Base-by-base conservation (phyloP, 139 green algal genomes). In the Gonium pectorale region DNA sequence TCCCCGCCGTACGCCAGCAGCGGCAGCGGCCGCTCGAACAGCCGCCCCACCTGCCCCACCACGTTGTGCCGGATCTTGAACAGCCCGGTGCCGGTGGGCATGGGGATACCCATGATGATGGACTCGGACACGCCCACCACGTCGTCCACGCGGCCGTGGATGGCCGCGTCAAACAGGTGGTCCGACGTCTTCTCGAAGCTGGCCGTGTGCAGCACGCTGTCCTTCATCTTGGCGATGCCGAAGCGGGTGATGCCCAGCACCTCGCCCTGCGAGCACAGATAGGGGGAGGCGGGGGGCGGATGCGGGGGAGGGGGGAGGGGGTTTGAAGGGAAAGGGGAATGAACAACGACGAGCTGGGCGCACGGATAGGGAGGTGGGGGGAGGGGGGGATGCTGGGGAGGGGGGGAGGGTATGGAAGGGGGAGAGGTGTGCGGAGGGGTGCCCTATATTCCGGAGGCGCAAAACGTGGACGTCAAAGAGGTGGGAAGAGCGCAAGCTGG, bases 51-150 rank as follows among this genome's bases (percentile, higher is more conserved):
- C 78, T 75, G 62, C 0, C 63, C 78, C 64, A 38, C 51, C 43
- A 87, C 75, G 59, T 90, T 89, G 88, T 94, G 90, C 41, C 91
- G 71, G 31, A 94, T 77, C 78, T 91, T 91, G 81, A 99, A 98
- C 74, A 99, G 87, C 26, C 97, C 97, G 0, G 97, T 99, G 40
- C 97, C 97, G 1, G 96, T 94, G 38, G 96, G 96, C 96, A 99
- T 99, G 56, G 98, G 97, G 38, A 98, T 98, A 52, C 97, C 97
- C 97, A 99, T 99, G 88, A 99, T 99, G 94, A 99, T 99, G 81
- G 86, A 95, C 93, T 99, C 97, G 35, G 73, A 94, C 41, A 99
- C 97, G 11, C 97, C 96, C 68, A 92, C 87, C 75, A 96, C 93
- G 67, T 92, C 69, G 84, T 96, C 93, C 59, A 81, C 86, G 19